Evolutionary conservation across 345 rosid genomes (phyloP).

Genomic region (Salix arbutifolia): DNA sequence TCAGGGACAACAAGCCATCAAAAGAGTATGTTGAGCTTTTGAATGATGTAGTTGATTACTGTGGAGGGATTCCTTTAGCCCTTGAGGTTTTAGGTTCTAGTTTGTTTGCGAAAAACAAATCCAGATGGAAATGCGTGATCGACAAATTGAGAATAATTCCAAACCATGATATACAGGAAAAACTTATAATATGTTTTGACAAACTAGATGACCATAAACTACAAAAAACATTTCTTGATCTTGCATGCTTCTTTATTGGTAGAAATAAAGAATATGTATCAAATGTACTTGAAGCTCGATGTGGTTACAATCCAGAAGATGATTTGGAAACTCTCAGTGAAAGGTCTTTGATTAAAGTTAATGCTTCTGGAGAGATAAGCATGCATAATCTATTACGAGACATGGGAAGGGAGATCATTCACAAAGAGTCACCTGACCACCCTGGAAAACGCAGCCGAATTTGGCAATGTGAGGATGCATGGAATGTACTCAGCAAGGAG

Average conservation of each 20-base stretch:
- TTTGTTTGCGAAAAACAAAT: background rate
- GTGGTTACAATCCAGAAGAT: background rate
- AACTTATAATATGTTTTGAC: background rate
- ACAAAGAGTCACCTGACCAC: too few species aligned
- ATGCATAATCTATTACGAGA: too few species aligned
- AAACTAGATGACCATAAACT: background rate
- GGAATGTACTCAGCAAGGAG: too few species aligned
- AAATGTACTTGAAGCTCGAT: background rate
- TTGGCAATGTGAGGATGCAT: too few species aligned
- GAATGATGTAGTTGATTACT: background rate
- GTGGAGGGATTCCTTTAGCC: slow-evolving; percentile 13
- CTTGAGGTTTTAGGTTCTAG: slow-evolving; percentile 10
- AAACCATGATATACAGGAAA: background rate
- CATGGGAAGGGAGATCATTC: too few species aligned
- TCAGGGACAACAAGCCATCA: background rate
- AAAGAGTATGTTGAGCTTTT: background rate
- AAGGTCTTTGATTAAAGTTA: background rate
- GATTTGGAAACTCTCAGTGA: background rate
- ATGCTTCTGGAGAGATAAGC: too few species aligned
- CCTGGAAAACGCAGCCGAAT: too few species aligned
- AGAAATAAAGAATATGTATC: background rate
- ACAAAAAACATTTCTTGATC: background rate
- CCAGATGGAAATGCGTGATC: background rate
- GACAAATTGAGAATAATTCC: background rate
- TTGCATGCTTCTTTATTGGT: background rate